Percentiles rank a stretch among this genome's conserved stretches.
Conservation (phyloP, 495 filamentous ascomycete genomes). For the Elaphomyces granulatus region DNA sequence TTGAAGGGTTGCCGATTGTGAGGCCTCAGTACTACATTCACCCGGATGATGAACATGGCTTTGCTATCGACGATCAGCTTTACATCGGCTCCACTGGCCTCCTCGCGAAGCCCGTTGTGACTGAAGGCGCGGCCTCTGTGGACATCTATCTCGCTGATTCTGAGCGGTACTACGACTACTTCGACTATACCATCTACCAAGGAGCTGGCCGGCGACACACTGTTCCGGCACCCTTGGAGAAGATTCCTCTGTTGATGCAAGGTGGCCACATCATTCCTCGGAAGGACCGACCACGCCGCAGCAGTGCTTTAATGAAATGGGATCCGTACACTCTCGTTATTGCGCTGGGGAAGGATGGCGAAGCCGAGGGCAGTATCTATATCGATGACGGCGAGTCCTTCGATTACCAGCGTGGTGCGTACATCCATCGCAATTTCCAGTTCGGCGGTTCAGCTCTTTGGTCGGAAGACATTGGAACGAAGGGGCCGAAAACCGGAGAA, state of each 20-base stretch:
- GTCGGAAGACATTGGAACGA: conserved; percentile 29
- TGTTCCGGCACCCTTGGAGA: conserved; percentile 64
- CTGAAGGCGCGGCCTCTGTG: conserved; percentile 53
- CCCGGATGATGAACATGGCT: conserved; percentile 72
- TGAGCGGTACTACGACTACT: conserved; percentile 89
- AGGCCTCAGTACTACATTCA: conserved; percentile 85
- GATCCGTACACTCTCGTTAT: conserved; percentile 90
- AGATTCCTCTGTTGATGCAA: conserved; percentile 77
- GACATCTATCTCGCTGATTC: conserved; percentile 78
- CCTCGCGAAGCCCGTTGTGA: conserved; percentile 73
- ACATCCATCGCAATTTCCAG: conserved; percentile 67
- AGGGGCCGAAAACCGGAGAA: conserved; percentile 48
- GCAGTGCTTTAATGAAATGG: conserved; percentile 75
- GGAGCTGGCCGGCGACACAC: conserved; percentile 52
- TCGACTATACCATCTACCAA: conserved; percentile 60
- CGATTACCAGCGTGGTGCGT: conserved; percentile 70
- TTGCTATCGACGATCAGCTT: conserved; percentile 82
- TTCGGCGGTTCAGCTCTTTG: conserved; percentile 43
- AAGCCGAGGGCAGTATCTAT: conserved; percentile 73
- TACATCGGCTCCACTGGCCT: conserved; percentile 79
- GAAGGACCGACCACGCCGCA: conserved; percentile 73
- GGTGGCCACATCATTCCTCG: conserved; percentile 86
- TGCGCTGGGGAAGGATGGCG: conserved; percentile 50
- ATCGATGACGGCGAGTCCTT: conserved; percentile 90
- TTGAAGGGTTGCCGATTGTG: conserved; percentile 73